Evolutionary conservation across 768 basidiomycete genomes (phyloP), one percentile per base, ranked within the genome.

Genomic region (Suillus bovinus): DNA sequence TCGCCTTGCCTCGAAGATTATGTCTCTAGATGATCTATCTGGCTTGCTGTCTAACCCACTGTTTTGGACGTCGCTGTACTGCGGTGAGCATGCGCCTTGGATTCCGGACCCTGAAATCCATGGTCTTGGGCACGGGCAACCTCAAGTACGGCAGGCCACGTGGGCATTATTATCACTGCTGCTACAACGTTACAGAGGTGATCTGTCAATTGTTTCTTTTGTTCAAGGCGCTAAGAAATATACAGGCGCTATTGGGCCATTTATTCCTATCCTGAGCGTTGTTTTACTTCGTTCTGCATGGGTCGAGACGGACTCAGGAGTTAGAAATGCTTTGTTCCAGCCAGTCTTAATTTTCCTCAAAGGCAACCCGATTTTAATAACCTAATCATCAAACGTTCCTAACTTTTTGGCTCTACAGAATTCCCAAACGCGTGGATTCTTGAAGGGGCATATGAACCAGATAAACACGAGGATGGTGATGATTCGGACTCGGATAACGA

Each of bases 291-390:
- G 87, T n/a, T 88, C 89, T 14, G 81, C 82, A 14, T 89, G 86
- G 82, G 72, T 84, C 0, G 95, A 98, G 70, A 78, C 82, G 0
- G 94, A 96, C 66, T 65, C 78, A 2, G 78, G 78, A 4, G 94
- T 96, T 3, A 87, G 89, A 66, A 74, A 76, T 4, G 72, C 74
- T 1, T 87, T 94, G 84, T 89, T 89, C 80, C 82, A 84, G 44
- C 89, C 91, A 0, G 69, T 93, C 55, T 76, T 94, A 10, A 79
- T 80, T 13, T 91, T 93, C 68, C 74, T 96, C 46, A 86, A 84
- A 75, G 86, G 94, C 92, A 66, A 50, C 33, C n/a, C 36, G 2
- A 60, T 46, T 41, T 11, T 8, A 31, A 42, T 16, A 17, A 20
- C 20, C 34, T 27, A 22, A 10, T 5, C 24, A 20, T 34, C 16